These are phyloP conservation scores for Trametes polyzona DNA, from an alignment of 1,284 basidiomycete species.

Conservation along the genomic window DNA sequence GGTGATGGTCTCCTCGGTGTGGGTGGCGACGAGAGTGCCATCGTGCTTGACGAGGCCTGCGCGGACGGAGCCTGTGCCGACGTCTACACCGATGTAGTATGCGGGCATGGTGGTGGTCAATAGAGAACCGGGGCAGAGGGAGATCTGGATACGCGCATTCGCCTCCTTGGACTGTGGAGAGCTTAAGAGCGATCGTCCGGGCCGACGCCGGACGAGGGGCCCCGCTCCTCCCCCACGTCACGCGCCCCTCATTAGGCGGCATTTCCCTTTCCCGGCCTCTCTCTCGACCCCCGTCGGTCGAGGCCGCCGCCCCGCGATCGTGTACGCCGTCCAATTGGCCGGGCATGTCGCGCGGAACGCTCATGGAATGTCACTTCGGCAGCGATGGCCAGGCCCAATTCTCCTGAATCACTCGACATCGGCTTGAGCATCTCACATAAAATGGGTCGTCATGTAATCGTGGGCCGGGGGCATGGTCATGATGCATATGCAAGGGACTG, in stretches of 20 bases:
- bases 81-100: slow-evolving; percentile 75
- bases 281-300: too few species aligned
- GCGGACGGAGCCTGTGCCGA: slow-evolving; percentile 93
- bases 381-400: too few species aligned
- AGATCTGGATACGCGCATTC: too few species aligned
- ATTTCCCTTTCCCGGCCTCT: slow-evolving; percentile 11
- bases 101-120: slow-evolving; percentile 26
- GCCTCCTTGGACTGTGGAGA: slow-evolving; percentile 10
- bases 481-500: slow-evolving; percentile 37
- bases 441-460: background rate
- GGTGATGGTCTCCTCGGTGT: slow-evolving; percentile 80
- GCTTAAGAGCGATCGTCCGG: slow-evolving; percentile 9
- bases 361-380: too few species aligned
- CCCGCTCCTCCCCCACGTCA: slow-evolving; percentile 7
- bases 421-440: too few species aligned
- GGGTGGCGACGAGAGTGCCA: slow-evolving; percentile 81
- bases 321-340: too few species aligned
- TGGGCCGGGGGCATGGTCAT: slow-evolving; percentile 30
- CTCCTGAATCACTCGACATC: too few species aligned
- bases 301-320: too few species aligned
- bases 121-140: background rate
- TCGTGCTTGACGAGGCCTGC: slow-evolving; percentile 81
- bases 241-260: slow-evolving; percentile 3
- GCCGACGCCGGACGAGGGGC: slow-evolving; percentile 11
- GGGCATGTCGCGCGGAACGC: too few species aligned